Conservation (phyloP, 2,329 filamentous ascomycete genomes). For the Paecilomyces sp. region DNA sequence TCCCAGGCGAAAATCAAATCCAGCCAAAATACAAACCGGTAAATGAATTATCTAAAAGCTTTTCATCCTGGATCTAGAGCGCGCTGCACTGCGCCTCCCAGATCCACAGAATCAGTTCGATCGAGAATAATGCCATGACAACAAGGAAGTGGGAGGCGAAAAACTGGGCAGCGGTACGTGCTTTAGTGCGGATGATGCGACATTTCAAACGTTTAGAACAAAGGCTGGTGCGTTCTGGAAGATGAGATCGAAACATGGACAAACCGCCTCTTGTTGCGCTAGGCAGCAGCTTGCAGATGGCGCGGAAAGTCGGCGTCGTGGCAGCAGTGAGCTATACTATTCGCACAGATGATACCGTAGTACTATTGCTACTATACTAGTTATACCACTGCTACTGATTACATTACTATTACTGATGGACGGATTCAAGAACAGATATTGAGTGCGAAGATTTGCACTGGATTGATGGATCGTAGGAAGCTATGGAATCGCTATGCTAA, state of each 20-base stretch:
- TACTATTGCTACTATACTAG: too few relatives aligned
- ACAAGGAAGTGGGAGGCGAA: too few relatives aligned
- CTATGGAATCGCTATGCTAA: not conserved
- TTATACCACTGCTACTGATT: not conserved
- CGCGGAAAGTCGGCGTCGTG: not conserved
- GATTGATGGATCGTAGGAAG: not conserved
- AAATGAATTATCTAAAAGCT: too few relatives aligned
- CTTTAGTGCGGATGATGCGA: not conserved
- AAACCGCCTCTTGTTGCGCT: not conserved
- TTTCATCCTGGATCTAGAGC: not conserved
- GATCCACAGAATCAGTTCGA: too few relatives aligned
- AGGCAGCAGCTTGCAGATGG: not conserved
- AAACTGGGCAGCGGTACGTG: not conserved
- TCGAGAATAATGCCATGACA: too few relatives aligned
- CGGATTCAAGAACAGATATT: not conserved
- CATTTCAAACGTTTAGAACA: not conserved
- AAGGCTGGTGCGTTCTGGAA: not conserved
- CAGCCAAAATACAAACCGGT: too few relatives aligned
- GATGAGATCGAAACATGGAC: not conserved
- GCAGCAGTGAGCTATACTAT: not conserved
- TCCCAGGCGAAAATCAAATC: too few relatives aligned
- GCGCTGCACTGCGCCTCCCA: not conserved
- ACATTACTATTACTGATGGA: not conserved
- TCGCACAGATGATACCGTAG: not conserved
- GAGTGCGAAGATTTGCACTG: slow-evolving; percentile 3